Conservation (phyloP, 129 eudicot species). For the Heracleum sosnowskyi region DNA sequence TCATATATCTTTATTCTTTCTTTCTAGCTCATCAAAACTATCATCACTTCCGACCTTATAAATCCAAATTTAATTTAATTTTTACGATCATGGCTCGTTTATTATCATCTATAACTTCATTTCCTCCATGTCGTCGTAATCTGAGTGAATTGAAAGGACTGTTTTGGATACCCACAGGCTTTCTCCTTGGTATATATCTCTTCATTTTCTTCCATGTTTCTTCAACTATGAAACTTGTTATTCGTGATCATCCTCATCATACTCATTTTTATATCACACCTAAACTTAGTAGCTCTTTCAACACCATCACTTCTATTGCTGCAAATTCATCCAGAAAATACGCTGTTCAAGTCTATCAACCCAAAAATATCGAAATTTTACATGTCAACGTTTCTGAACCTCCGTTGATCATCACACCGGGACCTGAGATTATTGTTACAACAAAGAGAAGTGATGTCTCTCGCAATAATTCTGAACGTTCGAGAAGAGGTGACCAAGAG, state of each 20-base stretch:
- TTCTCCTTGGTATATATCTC: conserved; percentile 38
- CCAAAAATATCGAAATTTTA: too few relatives aligned
- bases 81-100: conserved; percentile 17
- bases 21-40: neutral
- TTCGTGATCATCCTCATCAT: conserved; percentile 20
- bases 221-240: conserved; percentile 34
- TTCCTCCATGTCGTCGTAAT: conserved; percentile 6
- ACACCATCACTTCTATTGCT: neutral
- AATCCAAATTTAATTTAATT: neutral
- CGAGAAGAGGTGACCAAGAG: neutral
- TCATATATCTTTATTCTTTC: neutral
- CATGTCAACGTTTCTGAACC: neutral
- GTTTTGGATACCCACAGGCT: conserved; percentile 31
- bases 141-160: conserved; percentile 25
- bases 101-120: conserved; percentile 17
- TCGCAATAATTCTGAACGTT: neutral
- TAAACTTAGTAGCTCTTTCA: neutral
- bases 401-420: neutral
- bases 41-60: neutral
- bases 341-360: neutral
- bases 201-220: conserved; percentile 37
- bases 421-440: neutral
- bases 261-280: conserved; percentile 22
- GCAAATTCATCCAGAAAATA: neutral
- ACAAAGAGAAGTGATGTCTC: neutral